Percentiles rank a stretch among this genome's conserved stretches.
Evolutionary conservation across 192 early-diverging fungal genomes (phyloP).

Genomic region (Umbelopsis ramanniana): DNA sequence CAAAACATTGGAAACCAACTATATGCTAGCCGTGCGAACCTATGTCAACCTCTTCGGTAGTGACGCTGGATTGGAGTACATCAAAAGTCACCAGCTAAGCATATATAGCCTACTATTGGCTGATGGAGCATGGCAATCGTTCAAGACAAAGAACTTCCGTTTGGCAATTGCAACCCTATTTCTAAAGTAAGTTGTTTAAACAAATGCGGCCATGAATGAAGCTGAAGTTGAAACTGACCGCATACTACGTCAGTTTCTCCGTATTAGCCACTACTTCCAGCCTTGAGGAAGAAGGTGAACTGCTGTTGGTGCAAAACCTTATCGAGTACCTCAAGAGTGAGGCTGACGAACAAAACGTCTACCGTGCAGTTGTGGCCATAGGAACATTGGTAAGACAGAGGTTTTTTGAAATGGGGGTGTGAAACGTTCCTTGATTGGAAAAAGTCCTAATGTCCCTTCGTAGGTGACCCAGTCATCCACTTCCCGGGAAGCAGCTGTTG

Average conservation of each 20-base stretch:
- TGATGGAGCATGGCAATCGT: slow-evolving; percentile 39
- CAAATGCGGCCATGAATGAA: background rate
- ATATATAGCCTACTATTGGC: slow-evolving; percentile 37
- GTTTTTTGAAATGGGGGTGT: background rate
- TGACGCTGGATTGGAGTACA: slow-evolving; percentile 45
- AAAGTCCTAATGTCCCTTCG: background rate
- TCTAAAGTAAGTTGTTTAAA: slow-evolving; percentile 27
- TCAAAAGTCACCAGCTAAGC: slow-evolving; percentile 28
- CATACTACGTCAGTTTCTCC: slow-evolving; percentile 45
- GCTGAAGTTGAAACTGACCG: no score
- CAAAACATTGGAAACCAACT: slow-evolving; percentile 66
- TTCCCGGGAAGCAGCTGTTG: background rate
- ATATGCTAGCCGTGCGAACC: slow-evolving; percentile 76
- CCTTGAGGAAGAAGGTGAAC: slow-evolving; percentile 52
- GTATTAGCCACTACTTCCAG: slow-evolving; percentile 44
- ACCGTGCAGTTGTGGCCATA: slow-evolving; percentile 61
- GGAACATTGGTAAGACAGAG: slow-evolving; percentile 66
- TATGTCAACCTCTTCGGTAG: slow-evolving; percentile 76
- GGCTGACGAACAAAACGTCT: slow-evolving; percentile 62
- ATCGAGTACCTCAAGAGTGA: slow-evolving; percentile 62
- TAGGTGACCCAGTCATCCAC: slow-evolving; percentile 3
- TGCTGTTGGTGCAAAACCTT: slow-evolving; percentile 52
- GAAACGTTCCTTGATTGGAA: background rate
- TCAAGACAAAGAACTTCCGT: slow-evolving; percentile 26
- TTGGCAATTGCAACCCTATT: slow-evolving; percentile 36